Evolutionary conservation across 768 basidiomycete species (phyloP).

Genomic region (Xanthoconium purpureum): DNA sequence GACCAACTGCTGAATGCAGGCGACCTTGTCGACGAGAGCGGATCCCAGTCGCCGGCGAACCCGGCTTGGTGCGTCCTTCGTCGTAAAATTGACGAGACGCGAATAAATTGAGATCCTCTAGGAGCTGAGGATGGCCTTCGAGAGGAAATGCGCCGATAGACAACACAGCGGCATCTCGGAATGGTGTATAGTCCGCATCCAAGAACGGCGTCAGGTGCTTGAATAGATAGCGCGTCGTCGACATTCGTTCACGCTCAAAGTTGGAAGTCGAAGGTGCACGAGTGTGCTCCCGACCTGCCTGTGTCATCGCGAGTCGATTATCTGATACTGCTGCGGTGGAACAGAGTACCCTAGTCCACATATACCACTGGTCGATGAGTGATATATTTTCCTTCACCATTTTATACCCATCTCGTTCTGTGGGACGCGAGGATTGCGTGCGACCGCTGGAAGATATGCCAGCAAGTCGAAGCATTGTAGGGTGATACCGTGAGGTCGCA

Average conservation of each 20-base stretch:
- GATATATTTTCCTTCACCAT: slow-evolving; percentile 54
- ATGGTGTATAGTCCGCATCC: slow-evolving; percentile 78
- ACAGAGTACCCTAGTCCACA: slow-evolving; percentile 84
- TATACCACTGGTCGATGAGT: slow-evolving; percentile 74
- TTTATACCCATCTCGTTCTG: slow-evolving; percentile 53
- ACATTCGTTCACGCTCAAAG: slow-evolving; percentile 77
- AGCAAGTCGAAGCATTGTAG: slow-evolving; percentile 67
- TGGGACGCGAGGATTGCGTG: slow-evolving; percentile 37
- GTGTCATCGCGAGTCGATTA: slow-evolving; percentile 50
- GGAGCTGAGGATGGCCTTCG: slow-evolving; percentile 69
- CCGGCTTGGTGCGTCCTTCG: slow-evolving; percentile 49
- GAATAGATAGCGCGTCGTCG: slow-evolving; percentile 81
- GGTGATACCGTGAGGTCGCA: slow-evolving; percentile 67
- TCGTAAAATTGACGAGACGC: slow-evolving; percentile 84
- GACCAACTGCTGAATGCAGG: slow-evolving; percentile 80
- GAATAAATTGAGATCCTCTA: slow-evolving; percentile 81
- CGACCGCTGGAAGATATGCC: slow-evolving; percentile 58
- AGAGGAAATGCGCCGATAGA: slow-evolving; percentile 87
- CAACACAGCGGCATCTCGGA: slow-evolving; percentile 82
- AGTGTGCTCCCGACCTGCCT: slow-evolving; percentile 60
- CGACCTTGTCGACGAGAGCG: slow-evolving; percentile 72
- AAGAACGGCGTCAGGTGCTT: slow-evolving; percentile 84
- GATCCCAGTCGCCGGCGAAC: slow-evolving; percentile 42
- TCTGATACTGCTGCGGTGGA: slow-evolving; percentile 73
- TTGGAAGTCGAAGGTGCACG: slow-evolving; percentile 69